Evolutionary conservation across 139 green algal species (phyloP).

Genomic region (Micractinium sp.): DNA sequence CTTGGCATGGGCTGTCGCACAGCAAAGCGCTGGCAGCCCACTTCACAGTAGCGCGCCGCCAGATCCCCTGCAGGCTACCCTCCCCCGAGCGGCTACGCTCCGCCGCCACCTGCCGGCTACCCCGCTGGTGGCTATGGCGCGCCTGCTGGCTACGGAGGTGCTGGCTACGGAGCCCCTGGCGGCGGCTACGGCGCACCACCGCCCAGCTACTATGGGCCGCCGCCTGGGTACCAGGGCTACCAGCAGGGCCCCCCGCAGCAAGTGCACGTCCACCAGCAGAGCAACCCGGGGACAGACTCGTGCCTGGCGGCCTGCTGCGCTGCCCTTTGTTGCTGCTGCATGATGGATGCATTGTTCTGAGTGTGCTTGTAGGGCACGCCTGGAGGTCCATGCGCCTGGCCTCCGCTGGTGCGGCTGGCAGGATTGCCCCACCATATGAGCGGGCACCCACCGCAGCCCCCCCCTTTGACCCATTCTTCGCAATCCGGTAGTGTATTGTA

Average conservation of each 20-base stretch:
- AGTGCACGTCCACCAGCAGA: slow-evolving; percentile 13
- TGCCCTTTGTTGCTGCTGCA: slow-evolving; percentile 4
- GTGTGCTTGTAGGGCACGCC: too few relatives aligned
- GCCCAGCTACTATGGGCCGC: slow-evolving; percentile 37
- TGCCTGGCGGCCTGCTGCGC: slow-evolving; percentile 5
- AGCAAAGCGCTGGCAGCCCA: too few relatives aligned
- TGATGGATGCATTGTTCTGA: background rate
- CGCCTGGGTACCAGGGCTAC: background rate
- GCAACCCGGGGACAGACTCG: background rate
- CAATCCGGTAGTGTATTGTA: too few relatives aligned
- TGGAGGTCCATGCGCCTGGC: too few relatives aligned
- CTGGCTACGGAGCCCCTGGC: slow-evolving; percentile 12
- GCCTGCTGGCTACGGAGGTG: background rate
- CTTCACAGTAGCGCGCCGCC: too few relatives aligned
- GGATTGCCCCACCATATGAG: too few relatives aligned
- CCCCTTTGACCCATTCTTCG: too few relatives aligned
- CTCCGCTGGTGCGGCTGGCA: too few relatives aligned
- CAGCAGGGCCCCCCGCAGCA: slow-evolving; percentile 20
- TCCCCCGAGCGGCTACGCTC: background rate
- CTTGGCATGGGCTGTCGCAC: too few relatives aligned
- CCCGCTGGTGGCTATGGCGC: background rate
- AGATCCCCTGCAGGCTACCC: background rate
- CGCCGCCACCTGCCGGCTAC: background rate
- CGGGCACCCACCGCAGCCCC: too few relatives aligned
- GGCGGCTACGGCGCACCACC: slow-evolving; percentile 18